Evolutionary conservation across 1,284 basidiomycete genomes (phyloP).

Genomic region (Grifola frondosa): DNA sequence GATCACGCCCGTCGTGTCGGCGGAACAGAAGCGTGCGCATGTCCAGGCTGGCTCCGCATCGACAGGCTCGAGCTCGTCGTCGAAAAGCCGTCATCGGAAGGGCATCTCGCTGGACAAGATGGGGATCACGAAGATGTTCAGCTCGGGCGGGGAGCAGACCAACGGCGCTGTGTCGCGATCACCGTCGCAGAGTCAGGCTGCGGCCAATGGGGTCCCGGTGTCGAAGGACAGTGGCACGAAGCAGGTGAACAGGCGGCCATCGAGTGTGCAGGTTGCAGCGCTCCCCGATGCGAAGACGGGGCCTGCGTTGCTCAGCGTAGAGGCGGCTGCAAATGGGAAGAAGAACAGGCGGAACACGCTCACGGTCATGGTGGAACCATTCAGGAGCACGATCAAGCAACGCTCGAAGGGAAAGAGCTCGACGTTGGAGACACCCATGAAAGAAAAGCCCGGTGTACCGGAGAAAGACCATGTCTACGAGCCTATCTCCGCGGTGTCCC

Average conservation of each 20-base stretch:
- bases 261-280: slow-evolving; percentile 34
- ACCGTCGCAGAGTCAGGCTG: slow-evolving; percentile 39
- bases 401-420: slow-evolving; percentile 40
- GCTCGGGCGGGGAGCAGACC: slow-evolving; percentile 26
- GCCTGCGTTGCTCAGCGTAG: slow-evolving; percentile 36
- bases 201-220: slow-evolving; percentile 7
- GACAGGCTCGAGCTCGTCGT: slow-evolving; percentile 38
- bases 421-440: slow-evolving; percentile 32
- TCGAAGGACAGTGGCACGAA: no score
- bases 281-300: slow-evolving; percentile 23
- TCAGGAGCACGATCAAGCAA: slow-evolving; percentile 58
- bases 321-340: slow-evolving; percentile 40
- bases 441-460: slow-evolving; percentile 36
- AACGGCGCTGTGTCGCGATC: slow-evolving; percentile 35
- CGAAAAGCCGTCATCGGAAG: slow-evolving; percentile 49
- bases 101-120: slow-evolving; percentile 75
- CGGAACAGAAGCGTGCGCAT: slow-evolving; percentile 32
- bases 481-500: slow-evolving; percentile 15
- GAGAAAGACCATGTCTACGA: slow-evolving; percentile 21
- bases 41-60: slow-evolving; percentile 26
- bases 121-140: slow-evolving; percentile 66
- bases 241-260: slow-evolving; percentile 31
- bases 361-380: slow-evolving; percentile 79
- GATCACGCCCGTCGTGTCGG: slow-evolving; percentile 34
- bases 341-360: slow-evolving; percentile 75